Base-by-base conservation (phyloP, 331 rosid species). In the Acacia concinna region DNA sequence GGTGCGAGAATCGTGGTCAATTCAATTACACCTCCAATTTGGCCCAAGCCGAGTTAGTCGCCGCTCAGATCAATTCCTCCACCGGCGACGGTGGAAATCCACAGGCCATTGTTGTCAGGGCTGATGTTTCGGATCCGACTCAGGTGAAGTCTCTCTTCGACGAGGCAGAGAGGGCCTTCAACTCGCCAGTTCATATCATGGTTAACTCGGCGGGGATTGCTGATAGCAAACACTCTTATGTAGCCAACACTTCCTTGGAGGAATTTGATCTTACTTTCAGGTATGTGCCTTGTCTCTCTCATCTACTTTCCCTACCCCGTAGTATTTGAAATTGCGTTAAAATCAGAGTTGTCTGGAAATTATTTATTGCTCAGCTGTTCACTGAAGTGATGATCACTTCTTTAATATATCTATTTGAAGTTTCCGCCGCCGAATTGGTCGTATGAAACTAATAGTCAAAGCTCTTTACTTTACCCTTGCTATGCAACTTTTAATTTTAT, bases 181-280 rank as follows among this genome's bases (percentile, higher is more conserved):
- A 82, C 68, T 85, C 86, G 68, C 84, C 79, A 71, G 74, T 82
- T 23, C 83, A 85, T 60, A 76, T 85, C 67, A 56, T 82, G 63
- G 86, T 85, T 30, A 82, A 85, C 60, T 76, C 84, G 3, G 89
- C 86, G 1, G 86, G 78, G 12, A 63, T 82, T 44, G 0, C 7
- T 2, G 82, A 76, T 54, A 25, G 67, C 64, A 51, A 69, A 5
- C 56, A 66, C 78, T 52, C 84, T 9, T 28, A 82, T 2, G 23
- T 82, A 4, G 75, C 83, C 44, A 27, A 79, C 75, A 82, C 75
- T 67, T 52, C 82, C 18, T 15, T 72, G 34, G 84, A 82, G 54
- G 65, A 75, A n/a, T 85, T 85, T 70, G 89, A 85, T 54, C 37
- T 18, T 27, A 67, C 28, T 63, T 54, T 75, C 76, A 71, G 82